Base-by-base conservation (phyloP, 768 basidiomycete genomes). In the Naganishia antarctica region DNA sequence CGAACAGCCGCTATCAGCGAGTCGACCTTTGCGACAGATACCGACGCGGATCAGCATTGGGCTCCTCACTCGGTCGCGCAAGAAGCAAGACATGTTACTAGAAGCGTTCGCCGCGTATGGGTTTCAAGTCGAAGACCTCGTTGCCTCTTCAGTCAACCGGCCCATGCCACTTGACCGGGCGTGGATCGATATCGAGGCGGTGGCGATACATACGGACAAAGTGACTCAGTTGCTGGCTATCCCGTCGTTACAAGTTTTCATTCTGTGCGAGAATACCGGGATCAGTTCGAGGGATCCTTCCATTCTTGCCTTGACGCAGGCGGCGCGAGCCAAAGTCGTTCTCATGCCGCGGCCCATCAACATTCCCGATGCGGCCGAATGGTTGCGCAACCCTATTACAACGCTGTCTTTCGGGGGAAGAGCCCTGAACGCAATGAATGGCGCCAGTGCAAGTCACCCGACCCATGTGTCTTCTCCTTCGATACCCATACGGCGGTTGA, bases 281-380 rank as follows among this genome's bases (percentile, higher is more conserved):
- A 25, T 34, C 23, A 16, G 13, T 11, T 26, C 53, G 8, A 37
- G 53, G 8, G 53, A 40, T 25, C 53, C 23, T n/a, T 25, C 9
- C 12, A 28, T 63, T 16, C 28, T 11, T 25, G 49, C 37, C 1
- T n/a, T 32, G 12, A 34, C 31, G 3, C 23, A 60, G 41, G 12
- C 13, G 2, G 15, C 34, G 8, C 23, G 25, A 44, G 37, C 37
- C 6, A 41, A 41, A 25, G 61, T 63, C 26, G 34, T 44, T 6
- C 49, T 49, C 15, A 63, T 63, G 61, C 61, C 61, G 3, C 61
- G 61, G 25, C 61, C 61, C 16, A 15, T 51, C 47, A 47, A 50
- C 13, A 44, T 63, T 18, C 48, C 26, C 18, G 61, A 63, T 23
- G 61, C 49, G 9, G 16, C 49, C 13, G 15, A 41, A 18, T 50